Evolutionary conservation across 2,329 filamentous ascomycete species (phyloP), one percentile per base, ranked within the genome.

Genomic region (Epichloe sylvatica): DNA sequence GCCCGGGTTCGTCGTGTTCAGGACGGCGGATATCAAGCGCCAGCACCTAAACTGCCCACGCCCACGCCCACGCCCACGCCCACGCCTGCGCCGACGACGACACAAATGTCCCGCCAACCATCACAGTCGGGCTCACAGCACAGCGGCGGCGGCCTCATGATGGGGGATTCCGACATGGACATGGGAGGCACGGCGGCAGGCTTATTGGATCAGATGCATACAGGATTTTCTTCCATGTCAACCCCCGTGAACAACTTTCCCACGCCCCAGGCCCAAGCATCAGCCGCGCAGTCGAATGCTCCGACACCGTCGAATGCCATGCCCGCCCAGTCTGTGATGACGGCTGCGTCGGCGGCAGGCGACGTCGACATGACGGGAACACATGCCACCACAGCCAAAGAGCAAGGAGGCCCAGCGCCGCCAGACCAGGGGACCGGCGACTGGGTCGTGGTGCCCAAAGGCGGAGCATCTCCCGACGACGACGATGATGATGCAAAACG

Each of bases 371-470:
- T 86, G 78, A 74, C 76, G 15, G 76, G 76, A 50, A 73, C 76
- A 25, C 67, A 72, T 15, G 66, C 57, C 42, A 44, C 57, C 42
- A 42, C 52, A 15, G 23, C 59, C 34, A 62, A 66, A 39, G 61
- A 64, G 19, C 63, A 66, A 19, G 60, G 66, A 9, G 61, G 62
- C 13, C 72, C 71, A 17, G 72, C 23, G 23, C 23, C 75, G 12
- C 67, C 71, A 11, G 72, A 74, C 49, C 71, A 75, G 49, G 70
- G 69, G 4, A 73, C 72, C 1, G 75, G 77, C 33, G 85, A 89
- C 54, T 89, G 84, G 84, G 81, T 88, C 3, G 81, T 89, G 51
- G 78, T 89, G 33, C 78, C 81, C 49, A 82, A 84, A 55, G 78
- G 77, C 44, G 75, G 72, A 23, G 68, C 68, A 39, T 72, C 68